phyloP scores from a whole-genome alignment of 2,329 filamentous ascomycete species.

The Ceratocystis smalleyi region DNA sequence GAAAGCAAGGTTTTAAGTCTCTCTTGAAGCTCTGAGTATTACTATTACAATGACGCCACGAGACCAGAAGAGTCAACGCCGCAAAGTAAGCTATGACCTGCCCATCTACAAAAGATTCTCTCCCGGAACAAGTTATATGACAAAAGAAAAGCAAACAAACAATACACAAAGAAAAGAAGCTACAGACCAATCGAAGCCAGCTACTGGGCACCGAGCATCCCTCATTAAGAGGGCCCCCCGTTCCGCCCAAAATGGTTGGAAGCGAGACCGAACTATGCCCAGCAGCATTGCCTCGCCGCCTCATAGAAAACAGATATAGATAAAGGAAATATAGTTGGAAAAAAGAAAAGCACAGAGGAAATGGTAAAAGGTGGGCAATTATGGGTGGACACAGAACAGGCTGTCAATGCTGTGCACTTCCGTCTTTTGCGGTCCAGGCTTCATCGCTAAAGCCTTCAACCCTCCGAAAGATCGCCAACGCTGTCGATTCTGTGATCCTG shows the following conservation, averaged over 20 bases:
- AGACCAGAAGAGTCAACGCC: constrained; percentile 5
- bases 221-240: background rate
- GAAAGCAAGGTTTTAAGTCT: constrained; percentile 5
- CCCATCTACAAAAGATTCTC: constrained; percentile 12
- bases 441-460: background rate
- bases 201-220: background rate
- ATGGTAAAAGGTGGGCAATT: constrained; percentile 7
- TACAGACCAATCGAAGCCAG: background rate
- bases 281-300: background rate
- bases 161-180: constrained; percentile 10
- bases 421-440: background rate
- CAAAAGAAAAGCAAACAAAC: constrained; percentile 10
- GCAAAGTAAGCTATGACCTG: constrained; percentile 12
- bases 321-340: constrained; percentile 7
- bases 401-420: background rate
- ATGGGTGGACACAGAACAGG: constrained; percentile 7
- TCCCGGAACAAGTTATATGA: constrained; percentile 11
- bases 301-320: background rate
- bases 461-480: background rate
- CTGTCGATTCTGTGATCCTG: background rate
- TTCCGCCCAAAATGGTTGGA: background rate
- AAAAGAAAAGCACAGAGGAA: constrained; percentile 13
- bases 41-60: constrained; percentile 16
- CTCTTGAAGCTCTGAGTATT: constrained; percentile 15
- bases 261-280: background rate